Evolutionary conservation across 306 rosid genomes (phyloP), one percentile per base, ranked within the genome.

Genomic region (Gillenia trifoliata): DNA sequence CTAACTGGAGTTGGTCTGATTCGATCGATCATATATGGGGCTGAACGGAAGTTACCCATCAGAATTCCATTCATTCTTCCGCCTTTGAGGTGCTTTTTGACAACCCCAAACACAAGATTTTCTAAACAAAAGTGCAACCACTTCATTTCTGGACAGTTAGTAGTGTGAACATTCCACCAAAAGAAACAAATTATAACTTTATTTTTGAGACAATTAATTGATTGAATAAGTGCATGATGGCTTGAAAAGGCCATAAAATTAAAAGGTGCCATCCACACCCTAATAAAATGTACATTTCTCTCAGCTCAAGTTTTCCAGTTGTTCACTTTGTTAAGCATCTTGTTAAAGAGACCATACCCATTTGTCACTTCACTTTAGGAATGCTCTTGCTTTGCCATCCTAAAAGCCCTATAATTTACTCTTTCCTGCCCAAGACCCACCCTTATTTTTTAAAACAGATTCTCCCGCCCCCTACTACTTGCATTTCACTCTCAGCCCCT

Each of bases 281-380:
- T 76, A 50, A 55, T 54, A 36, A 72, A 45, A 76, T 76, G 76
- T 71, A 31, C 64, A 68, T 76, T 31, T 55, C 68, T 34, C 84
- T 67, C 70, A 64, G 71, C 71, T 73, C 40, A 78, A 83, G 80
- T 59, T 80, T 66, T 77, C 72, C 41, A 69, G 43, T 30, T 77
- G 83, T 64, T 62, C 70, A 77, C 71, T 61, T 78, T 66, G 64
- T 49, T 19, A 52, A 73, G 80, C 77, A 75, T 66, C 76, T 80
- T 45, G 71, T 31, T 59, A 82, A 55, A 28, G 28, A 75, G 45
- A 55, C 70, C 59, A 59, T 55, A 22, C 49, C 10, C 25, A 52
- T 60, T 36, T 22, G 76, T 75, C 84, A 64, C 84, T 82, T 75
- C 84, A 64, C 85, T 82, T 83, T 30, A 71, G 63, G 64, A 72